Base-by-base conservation (phyloP, 2,329 filamentous ascomycete genomes). In the Alternaria arborescens region DNA sequence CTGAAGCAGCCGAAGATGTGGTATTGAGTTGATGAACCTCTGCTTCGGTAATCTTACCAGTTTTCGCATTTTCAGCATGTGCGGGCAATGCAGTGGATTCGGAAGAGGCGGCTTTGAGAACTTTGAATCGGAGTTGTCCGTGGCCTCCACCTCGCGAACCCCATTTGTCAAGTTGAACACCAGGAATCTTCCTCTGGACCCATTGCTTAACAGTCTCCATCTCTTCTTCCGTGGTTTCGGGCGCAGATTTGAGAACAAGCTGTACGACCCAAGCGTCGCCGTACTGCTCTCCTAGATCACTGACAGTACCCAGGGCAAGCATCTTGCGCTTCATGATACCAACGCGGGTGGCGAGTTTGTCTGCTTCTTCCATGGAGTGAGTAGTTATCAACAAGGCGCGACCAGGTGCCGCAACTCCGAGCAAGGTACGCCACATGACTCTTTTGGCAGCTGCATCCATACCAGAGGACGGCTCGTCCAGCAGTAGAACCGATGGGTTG, bases 291-390 rank as follows among this genome's bases (percentile, higher is more conserved):
- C 94, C 85, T 3, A 97, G 83, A 58, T 89, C 82, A 34, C 93
- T 88, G 0, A 89, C 89, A 0, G 89, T 91, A 4, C 94, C 94
- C 8, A 95, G 83, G 0, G 93, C 94, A 22, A 97, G 84, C 93
- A 97, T 96, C 32, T 89, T 86, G 68, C 87, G 86, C 8, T 93
- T 92, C 80, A 98, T 88, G 67, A 98, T 97, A 12, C 93, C 94
- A 0, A 91, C 93, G 1, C 93, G 86, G 30, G 88, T 88, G 0
- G 94, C 94, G 3, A 98, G 84, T 1, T 93, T 93, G 72, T 97
- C 93, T 0, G 94, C 94, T 79, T 97, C 94, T 77, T 97, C 94
- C 93, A 97, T 97, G 50, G 88, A 92, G 77, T 98, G 94, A 0
- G 94, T 97, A 0, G 94, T 97, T 18, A 98, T 85, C 2, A 98